phyloP scores from a whole-genome alignment of 2,329 filamentous ascomycete genomes.

The Sporothrix brunneoviolacea region DNA sequence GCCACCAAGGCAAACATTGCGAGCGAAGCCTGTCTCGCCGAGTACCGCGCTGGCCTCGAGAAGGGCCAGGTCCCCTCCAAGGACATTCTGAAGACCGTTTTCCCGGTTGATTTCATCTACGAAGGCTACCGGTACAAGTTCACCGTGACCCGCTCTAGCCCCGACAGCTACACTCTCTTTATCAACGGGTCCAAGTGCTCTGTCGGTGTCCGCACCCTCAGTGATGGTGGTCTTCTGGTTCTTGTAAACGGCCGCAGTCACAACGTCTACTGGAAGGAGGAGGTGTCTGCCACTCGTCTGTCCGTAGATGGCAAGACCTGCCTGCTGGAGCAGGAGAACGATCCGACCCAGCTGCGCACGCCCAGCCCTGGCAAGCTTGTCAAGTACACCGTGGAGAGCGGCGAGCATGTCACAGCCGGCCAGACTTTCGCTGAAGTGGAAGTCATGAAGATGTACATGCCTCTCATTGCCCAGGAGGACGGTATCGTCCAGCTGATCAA shows the following conservation, averaged over 20 bases:
- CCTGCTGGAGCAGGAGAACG: slow-evolving; percentile 95
- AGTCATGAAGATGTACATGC: slow-evolving; percentile 99
- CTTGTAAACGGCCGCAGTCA: slow-evolving; percentile 88
- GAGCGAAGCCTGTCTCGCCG: slow-evolving; percentile 80
- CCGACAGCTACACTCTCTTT: slow-evolving; percentile 94
- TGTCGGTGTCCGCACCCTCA: slow-evolving; percentile 84
- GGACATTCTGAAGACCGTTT: slow-evolving; percentile 95
- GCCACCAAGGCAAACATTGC: slow-evolving; percentile 91
- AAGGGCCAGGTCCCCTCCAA: slow-evolving; percentile 97
- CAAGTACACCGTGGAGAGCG: slow-evolving; percentile 95
- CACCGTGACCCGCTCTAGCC: slow-evolving; percentile 84
- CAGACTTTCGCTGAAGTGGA: slow-evolving; percentile 95
- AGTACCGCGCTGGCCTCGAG: slow-evolving; percentile 83
- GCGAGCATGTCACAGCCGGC: slow-evolving; percentile 83
- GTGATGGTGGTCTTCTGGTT: slow-evolving; percentile 87
- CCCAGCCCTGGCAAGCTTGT: slow-evolving; percentile 96
- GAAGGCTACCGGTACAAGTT: slow-evolving; percentile 97
- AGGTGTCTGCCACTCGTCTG: slow-evolving; percentile 88
- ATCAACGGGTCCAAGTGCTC: slow-evolving; percentile 97
- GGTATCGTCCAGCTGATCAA: slow-evolving; percentile 98
- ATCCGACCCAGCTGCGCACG: slow-evolving; percentile 91
- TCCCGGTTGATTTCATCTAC: slow-evolving; percentile 97
- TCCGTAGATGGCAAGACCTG: slow-evolving; percentile 98
- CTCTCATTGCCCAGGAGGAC: slow-evolving; percentile 87
- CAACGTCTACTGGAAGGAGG: slow-evolving; percentile 99